Conservation (phyloP, 164 flowering plant genomes). For the Akebia trifoliata region DNA sequence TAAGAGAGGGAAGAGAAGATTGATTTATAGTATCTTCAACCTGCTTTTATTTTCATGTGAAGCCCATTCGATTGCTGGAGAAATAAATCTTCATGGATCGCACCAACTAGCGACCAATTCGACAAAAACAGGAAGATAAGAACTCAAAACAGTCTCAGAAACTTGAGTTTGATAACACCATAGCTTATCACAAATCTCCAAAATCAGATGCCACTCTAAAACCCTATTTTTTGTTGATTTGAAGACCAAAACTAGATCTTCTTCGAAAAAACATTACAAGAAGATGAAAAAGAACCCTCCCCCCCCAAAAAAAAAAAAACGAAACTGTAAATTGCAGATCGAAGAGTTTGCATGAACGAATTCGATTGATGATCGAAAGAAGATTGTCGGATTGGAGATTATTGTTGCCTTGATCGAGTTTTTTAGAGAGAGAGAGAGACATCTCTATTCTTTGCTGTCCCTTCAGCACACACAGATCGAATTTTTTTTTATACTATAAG, state of each 20-base stretch:
- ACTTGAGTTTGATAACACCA: conserved; percentile 47
- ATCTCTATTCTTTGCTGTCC: no score
- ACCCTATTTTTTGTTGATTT: background rate
- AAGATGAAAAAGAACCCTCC: no score
- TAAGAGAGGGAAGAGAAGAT: no score
- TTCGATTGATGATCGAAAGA: conserved; percentile 8
- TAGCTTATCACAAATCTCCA: conserved; percentile 17
- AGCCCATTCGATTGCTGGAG: conserved; percentile 55
- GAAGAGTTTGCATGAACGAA: background rate
- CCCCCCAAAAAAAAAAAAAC: conserved; percentile 2
- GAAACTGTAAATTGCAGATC: background rate
- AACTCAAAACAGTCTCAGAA: conserved; percentile 44
- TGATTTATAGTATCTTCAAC: no score
- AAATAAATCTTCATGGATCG: conserved; percentile 76
- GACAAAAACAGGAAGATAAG: conserved; percentile 70
- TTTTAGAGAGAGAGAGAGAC: background rate
- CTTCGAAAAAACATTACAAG: background rate
- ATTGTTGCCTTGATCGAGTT: conserved; percentile 13
- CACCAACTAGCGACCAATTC: conserved; percentile 90
- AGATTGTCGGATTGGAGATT: conserved; percentile 13
- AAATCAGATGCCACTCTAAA: background rate
- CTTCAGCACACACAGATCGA: no score
- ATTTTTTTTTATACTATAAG: no score
- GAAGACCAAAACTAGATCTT: background rate
- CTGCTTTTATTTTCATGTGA: no score